These are phyloP conservation scores for Zygoascus hellenicus DNA, from an alignment of 1,139 yeast species.

Conservation along the genomic window DNA sequence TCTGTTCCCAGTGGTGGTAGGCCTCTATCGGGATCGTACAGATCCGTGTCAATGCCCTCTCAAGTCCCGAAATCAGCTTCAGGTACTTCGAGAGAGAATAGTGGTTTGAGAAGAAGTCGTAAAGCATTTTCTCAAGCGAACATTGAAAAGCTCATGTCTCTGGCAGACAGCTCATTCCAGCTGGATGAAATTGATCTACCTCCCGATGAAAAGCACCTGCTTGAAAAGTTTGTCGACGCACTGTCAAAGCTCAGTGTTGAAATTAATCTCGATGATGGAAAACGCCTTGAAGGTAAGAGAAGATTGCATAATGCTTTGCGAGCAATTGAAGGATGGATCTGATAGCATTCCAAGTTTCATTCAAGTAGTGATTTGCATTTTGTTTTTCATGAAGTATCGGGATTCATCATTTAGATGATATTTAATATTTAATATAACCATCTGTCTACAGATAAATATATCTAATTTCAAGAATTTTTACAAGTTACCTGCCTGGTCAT, in stretches of 20 bases:
- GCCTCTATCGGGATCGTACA: background rate
- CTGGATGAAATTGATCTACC: conserved; percentile 72
- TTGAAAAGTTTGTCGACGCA: conserved; percentile 82
- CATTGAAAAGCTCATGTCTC: conserved; percentile 25
- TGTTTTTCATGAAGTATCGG: background rate
- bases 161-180: conserved; percentile 37
- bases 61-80: conserved; percentile 1
- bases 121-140: conserved; percentile 26
- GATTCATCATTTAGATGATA: background rate
- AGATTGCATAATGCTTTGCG: conserved; percentile 74
- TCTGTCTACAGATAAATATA: background rate
- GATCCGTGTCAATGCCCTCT: conserved; percentile 10
- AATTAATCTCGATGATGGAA: conserved; percentile 75
- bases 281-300: conserved; percentile 74
- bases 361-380: background rate
- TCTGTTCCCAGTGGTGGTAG: background rate
- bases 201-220: conserved; percentile 64
- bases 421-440: background rate
- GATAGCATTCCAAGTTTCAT: background rate
- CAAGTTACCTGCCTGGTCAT: background rate
- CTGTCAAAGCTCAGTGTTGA: conserved; percentile 80
- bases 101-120: conserved; percentile 3
- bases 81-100: conserved; percentile 1
- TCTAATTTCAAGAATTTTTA: background rate
- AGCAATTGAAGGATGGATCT: conserved; percentile 73